Evolutionary conservation across 2,329 filamentous ascomycete genomes (phyloP), one percentile per base, ranked within the genome.

Genomic region (Gliomastix tumulicola): DNA sequence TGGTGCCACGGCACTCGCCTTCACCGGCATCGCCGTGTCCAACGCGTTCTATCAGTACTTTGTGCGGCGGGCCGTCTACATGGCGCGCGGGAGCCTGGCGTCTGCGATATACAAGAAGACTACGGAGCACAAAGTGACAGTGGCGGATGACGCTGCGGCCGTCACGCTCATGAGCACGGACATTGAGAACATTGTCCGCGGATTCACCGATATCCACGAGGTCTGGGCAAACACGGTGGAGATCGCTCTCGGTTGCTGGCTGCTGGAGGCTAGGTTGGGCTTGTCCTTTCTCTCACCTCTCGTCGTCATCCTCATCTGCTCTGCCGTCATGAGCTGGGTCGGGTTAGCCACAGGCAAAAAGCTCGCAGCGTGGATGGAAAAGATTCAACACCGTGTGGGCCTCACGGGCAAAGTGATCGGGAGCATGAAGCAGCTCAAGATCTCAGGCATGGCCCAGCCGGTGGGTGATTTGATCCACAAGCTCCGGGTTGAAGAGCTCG

Each of bases 91-190:
- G 5, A 52, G 52, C 17, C 47, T 65, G 1, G 52, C 49, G 3
- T 44, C 55, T 0, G 50, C 48, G 4, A 49, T 65, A 3, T 65
- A 62, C 32, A 42, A 41, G 10, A 57, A 62, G 39, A 59, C 56
- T 2, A 55, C 51, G 0, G 42, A 44, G 12, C 43, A 57, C n/a
- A 54, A 54, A 7, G 38, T 57, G 4, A 53, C 52, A 0, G 46
- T 51, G 0, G 49, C 56, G 4, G 57, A 62, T 22, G 57, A 65
- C n/a, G 54, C 59, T 4, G 59, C 63, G 0, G 57, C 65, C 0
- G 42, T 71, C 30, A 69, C 68, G 0, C 51, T 71, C 4, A 71
- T 71, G 67, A 66, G 57, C 38, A 58, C 63, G 4, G 68, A 73
- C 33, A 52, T 70, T 9, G 67, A 69, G 39, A 55, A 60, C 6